Evolutionary conservation across 1,284 basidiomycete species (phyloP), one percentile per base, ranked within the genome.

Genomic region (Ceratobasidium sp.): DNA sequence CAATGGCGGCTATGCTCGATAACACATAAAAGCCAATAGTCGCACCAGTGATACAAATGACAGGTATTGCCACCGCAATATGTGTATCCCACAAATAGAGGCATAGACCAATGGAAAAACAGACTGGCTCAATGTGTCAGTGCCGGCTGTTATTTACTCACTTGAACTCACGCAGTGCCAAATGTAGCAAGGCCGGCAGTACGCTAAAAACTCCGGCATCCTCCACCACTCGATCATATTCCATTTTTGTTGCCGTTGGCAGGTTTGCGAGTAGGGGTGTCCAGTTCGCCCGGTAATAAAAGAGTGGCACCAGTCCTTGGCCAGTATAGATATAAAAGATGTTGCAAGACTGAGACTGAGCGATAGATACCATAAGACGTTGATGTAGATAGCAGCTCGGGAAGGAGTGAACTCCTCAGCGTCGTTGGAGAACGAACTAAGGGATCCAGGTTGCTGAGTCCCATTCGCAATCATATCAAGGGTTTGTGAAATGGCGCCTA

Each of bases 331-430:
- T 0, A 60, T n/a, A n/a, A n/a, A n/a, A n/a, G n/a, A n/a, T n/a
- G n/a, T n/a, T n/a, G n/a, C n/a, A n/a, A n/a, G n/a, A 20, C 57
- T 60, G 22, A 60, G 57, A 7, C 8, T 43, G 13, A 60, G 57
- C 15, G 57, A 60, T 13, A 45, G 25, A 17, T 32, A 34, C 57
- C 57, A 60, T 2, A 60, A 20, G 2, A 47, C 6, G 29, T 60
- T 60, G 0, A 60, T 43, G 3, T 29, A 17, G 3, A 58, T 29
- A 6, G 40, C 40, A 3, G 56, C 27, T 15, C 17, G 12, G 31
- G 40, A 17, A 1, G 27, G 56, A 43, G 29, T 17, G 27, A 42
- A 31, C 22, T 17, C n/a, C 5, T 34, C 5, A 27, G n/a, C 17
- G 35, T 34, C 8, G 54, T 13, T 7, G 32, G 35, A 12, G 38